Percentiles rank a stretch among this genome's conserved stretches.
Conservation (phyloP, 31 red algal species). For the Pterothamnion heteromorphum region DNA sequence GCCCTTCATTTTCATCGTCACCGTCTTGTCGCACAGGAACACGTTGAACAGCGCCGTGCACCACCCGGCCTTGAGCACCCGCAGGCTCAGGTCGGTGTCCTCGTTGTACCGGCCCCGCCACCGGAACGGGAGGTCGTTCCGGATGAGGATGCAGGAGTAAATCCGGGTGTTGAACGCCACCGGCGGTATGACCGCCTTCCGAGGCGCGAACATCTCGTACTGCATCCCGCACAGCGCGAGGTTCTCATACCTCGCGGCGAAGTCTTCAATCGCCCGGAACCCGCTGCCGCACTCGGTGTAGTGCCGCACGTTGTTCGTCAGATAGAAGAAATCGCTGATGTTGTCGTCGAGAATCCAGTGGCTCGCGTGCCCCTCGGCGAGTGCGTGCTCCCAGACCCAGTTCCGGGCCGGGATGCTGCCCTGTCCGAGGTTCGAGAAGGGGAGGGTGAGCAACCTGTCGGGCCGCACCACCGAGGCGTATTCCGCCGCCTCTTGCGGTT, state of each 20-base stretch:
- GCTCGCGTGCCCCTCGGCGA: neutral
- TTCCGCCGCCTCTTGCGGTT: neutral
- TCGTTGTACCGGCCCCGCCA: slow-evolving; percentile 23
- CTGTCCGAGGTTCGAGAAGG: neutral
- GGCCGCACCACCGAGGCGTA: neutral
- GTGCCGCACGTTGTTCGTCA: neutral
- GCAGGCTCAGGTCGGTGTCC: neutral
- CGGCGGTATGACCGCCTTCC: neutral
- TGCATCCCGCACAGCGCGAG: neutral
- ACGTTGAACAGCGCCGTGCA: neutral
- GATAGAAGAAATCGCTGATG: neutral
- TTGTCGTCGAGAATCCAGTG: slow-evolving; percentile 12
- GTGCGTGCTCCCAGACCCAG: neutral
- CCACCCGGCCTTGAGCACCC: neutral
- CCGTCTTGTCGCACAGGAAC: neutral
- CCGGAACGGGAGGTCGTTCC: neutral
- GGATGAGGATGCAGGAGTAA: slow-evolving; percentile 5
- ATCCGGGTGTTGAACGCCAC: neutral
- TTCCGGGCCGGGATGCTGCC: neutral
- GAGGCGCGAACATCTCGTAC: neutral
- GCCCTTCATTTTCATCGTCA: neutral
- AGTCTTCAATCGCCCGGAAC: neutral
- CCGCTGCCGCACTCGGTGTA: neutral
- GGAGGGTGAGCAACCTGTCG: neutral
- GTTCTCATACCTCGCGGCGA: neutral